These are phyloP conservation scores for Margaritispora aquatica DNA, from an alignment of 495 filamentous ascomycete species.

Conservation along the genomic window DNA sequence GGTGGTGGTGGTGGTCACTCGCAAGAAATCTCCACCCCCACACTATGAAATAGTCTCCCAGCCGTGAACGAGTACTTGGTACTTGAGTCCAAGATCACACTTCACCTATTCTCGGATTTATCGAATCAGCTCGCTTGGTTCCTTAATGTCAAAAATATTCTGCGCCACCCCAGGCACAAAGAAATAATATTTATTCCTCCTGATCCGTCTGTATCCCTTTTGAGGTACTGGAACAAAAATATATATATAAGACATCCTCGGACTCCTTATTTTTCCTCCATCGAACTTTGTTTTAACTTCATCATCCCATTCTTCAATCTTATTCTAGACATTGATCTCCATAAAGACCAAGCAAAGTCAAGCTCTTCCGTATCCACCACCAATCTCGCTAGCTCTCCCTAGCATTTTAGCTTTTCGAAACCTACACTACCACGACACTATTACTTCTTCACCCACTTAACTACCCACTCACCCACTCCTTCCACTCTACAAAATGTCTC, in stretches of 20 bases:
- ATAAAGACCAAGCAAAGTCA: conserved; percentile 4
- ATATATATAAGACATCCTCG: conserved; percentile 12
- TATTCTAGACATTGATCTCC: conserved; percentile 11
- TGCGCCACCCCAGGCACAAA: conserved; percentile 21
- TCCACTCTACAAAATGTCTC: conserved; percentile 33
- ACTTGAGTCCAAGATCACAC: not conserved
- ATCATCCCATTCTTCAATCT: conserved; percentile 16
- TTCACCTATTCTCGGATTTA: not conserved
- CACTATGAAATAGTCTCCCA: conserved; percentile 5
- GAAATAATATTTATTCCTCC: conserved; percentile 17
- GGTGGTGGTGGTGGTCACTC: no score
- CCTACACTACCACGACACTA: not conserved
- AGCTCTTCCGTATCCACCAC: conserved; percentile 4
- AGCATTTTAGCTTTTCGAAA: not conserved
- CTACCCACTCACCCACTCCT: not conserved
- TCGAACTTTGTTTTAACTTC: conserved; percentile 11
- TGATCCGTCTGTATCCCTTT: not conserved
- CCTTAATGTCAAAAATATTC: conserved; percentile 1
- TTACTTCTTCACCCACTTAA: not conserved
- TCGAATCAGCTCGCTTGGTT: not conserved
- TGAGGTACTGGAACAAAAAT: not conserved
- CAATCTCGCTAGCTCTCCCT: not conserved
- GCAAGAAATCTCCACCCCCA: conserved; percentile 14
- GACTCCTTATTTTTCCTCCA: conserved; percentile 3
- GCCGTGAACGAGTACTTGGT: conserved; percentile 1